Conservation (phyloP, 371 early-diverging fungal species). For the Mortierella sp. region DNA sequence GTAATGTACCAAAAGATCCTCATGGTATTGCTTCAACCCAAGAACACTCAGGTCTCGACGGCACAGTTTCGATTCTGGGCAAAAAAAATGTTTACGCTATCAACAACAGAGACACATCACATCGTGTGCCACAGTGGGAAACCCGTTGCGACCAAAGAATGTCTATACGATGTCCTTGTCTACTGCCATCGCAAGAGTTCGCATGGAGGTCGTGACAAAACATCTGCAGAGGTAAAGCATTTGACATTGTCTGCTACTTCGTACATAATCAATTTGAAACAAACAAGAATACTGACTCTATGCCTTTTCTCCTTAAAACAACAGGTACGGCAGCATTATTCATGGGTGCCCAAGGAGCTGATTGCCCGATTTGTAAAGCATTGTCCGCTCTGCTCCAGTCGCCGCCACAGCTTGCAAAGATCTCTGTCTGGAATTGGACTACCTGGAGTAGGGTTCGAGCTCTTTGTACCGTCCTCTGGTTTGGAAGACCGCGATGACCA, state of each 20-base stretch:
- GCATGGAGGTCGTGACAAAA: constrained; percentile 76
- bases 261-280: background rate
- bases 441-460: constrained; percentile 1
- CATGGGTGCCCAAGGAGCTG: constrained; percentile 75
- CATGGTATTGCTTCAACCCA: constrained; percentile 71
- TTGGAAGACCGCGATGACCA: background rate
- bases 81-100: constrained; percentile 75
- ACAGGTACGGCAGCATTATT: constrained; percentile 68
- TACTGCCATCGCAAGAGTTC: constrained; percentile 72
- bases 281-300: background rate
- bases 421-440: constrained; percentile 24
- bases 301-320: background rate
- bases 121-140: constrained; percentile 71
- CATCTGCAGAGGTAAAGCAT: constrained; percentile 70
- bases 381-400: constrained; percentile 66
- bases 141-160: constrained; percentile 72
- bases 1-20: constrained; percentile 68
- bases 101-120: constrained; percentile 50
- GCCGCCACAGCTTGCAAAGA: constrained; percentile 44
- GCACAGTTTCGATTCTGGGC: constrained; percentile 79
- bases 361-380: constrained; percentile 72
- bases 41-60: constrained; percentile 74
- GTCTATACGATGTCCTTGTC: constrained; percentile 69
- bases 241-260: background rate
- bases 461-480: constrained; percentile 7